Evolutionary conservation across 23 red algal genomes (phyloP), one percentile per base, ranked within the genome.

Genomic region (Pyropia yezoensis): DNA sequence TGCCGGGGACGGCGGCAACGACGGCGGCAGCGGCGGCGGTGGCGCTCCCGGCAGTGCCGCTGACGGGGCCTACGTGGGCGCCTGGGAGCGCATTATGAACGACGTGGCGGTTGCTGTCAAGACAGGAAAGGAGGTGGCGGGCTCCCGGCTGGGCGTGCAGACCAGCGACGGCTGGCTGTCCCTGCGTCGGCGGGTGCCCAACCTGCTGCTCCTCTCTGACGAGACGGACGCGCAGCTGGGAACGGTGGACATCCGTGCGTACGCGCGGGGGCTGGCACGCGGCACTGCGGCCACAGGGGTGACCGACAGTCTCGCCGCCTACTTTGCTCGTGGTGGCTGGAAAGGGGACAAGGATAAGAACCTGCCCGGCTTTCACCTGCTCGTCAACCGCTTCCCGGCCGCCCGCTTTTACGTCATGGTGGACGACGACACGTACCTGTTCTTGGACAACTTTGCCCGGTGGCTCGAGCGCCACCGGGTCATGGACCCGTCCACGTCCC

Each of bases 371-470:
- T 78, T 95, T 32, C 69, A 82, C 64, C 54, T 85, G 27, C 49
- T 95, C 73, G 63, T 63, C 30, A 61, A 58, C 23, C 29, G 62
- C 49, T 95, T 87, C 63, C 79, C 78, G 57, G 53, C 65, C 12
- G 85, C 79, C 26, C 73, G 79, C 47, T 82, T 70, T 62, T 95
- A 87, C 62, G 26, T 95, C 18, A 66, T 95, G 75, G 49, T 85
- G 30, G 89, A 95, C 29, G 89, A 95, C 72, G 89, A 95, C 58
- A 95, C 89, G 16, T 95, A 85, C 49, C 49, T 95, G 27, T 88
- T 95, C 53, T 56, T 95, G 50, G 89, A 95, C 27, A 87, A 87
- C 58, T 88, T 95, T 70, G 89, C 89, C 26, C 52, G 49, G 25
- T 75, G 65, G 57, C 51, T 95, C 28, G 47, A 76, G 59, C 52